Base-by-base conservation (phyloP, 2,329 filamentous ascomycete genomes). In the Chaetomiaceae sp. region DNA sequence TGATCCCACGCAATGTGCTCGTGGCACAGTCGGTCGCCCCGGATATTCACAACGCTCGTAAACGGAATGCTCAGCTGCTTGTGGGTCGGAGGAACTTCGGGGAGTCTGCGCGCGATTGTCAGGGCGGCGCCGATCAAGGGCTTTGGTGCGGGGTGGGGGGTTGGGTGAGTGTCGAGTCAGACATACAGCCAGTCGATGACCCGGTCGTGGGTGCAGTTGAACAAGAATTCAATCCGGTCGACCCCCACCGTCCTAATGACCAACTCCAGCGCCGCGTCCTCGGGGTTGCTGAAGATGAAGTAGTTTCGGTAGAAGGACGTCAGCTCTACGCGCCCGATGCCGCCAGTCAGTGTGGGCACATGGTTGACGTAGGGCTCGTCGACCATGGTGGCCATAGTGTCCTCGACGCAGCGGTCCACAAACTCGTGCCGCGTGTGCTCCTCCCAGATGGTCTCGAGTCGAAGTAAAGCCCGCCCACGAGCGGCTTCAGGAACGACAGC, bases 351-450 rank as follows among this genome's bases (percentile, higher is more conserved):
- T 0, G 84, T 88, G 0, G 84, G 82, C 2, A 88, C 71, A 59
- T 89, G 83, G 59, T 89, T 89, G 1, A 90, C 85, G 57, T 89
- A 88, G 2, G 85, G 86, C 61, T 88, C 79, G 38, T 81, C 72
- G 2, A 88, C 84, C 85, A 90, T 89, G 0, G 85, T 89, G n/a
- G 72, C 73, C 85, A 90, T 89, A 0, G 85, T 90, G 53, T 79
- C 76, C 51, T 79, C 79, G 0, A 88, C 84, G 2, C 78, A 78
- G 10, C 84, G 74, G 45, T 81, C 78, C 1, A 64, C 78, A 60
- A 90, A 90, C 60, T 89, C 84, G 55, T 76, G 84, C 35, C 74
- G 73, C 0, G 82, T 85, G 60, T 91, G 85, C 62, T 89, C 84
- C 7, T 88, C 84, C 86, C 86, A 91, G 39, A 89, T 81, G 1